Evolutionary conservation across 2,329 filamentous ascomycete genomes (phyloP).

Genomic region (Lizonia empirigonia): DNA sequence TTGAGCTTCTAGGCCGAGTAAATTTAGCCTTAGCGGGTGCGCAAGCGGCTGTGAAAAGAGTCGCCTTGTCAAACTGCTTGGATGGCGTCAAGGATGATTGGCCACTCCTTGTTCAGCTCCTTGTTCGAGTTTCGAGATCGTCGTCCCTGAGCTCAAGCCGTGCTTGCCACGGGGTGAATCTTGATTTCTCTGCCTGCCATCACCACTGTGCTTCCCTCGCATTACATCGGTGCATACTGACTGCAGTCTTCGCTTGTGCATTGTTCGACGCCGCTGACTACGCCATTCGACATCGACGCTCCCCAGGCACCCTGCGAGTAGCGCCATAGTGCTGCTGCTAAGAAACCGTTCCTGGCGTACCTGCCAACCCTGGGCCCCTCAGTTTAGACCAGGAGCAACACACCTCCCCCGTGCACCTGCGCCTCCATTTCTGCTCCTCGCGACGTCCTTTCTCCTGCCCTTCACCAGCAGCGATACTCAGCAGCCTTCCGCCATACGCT

Average conservation of each 20-base stretch:
- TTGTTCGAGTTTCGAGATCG: conserved; percentile 26
- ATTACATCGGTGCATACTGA: neutral
- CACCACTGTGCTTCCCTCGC: neutral
- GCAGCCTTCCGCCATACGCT: conserved; percentile 24
- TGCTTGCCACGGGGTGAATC: conserved; percentile 15
- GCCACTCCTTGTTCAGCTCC: conserved; percentile 16
- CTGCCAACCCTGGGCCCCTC: conserved; percentile 14
- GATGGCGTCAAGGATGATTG: conserved; percentile 19
- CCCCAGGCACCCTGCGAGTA: conserved; percentile 4
- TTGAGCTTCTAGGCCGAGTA: conserved; percentile 23
- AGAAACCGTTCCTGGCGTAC: conserved; percentile 16
- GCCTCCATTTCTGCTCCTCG: conserved; percentile 13
- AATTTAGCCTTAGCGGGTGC: conserved; percentile 33
- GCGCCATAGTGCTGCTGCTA: conserved; percentile 12
- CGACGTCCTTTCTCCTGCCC: conserved; percentile 23
- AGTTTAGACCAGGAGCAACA: conserved; percentile 10
- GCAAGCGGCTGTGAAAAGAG: conserved; percentile 27
- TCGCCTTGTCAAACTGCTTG: conserved; percentile 19
- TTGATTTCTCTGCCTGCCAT: conserved; percentile 7
- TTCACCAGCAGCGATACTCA: conserved; percentile 33
- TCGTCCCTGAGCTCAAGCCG: conserved; percentile 19
- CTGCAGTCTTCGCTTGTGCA: neutral
- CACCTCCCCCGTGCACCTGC: conserved; percentile 15
- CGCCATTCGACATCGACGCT: neutral
- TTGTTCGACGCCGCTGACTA: neutral